Evolutionary conservation across 805 yeast genomes (phyloP), one percentile per base, ranked within the genome.

Genomic region (Priceomyces medius): DNA sequence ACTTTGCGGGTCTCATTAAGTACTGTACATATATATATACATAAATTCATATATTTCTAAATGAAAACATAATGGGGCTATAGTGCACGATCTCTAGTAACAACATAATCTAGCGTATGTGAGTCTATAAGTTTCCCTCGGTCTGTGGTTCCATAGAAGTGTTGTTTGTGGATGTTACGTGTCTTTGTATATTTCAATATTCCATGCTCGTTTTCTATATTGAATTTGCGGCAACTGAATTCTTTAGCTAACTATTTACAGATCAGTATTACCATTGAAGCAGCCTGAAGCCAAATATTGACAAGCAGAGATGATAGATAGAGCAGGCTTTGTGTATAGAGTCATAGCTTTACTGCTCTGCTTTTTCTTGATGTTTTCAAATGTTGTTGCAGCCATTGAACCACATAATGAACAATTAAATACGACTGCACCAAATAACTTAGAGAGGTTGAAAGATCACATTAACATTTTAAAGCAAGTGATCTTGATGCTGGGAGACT

Each of bases 391-490:
- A 26, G 29, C 12, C 9, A 26, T 26, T 26, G 29, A 26, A n/a
- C 29, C 29, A 26, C 9, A 5, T 26, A 26, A 26, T 26, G 29
- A 26, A 5, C 14, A 5, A 12, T 5, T 12, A 5, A 4, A 12
- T n/a, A n/a, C 29, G 5, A 14, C n/a, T 26, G 9, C 29, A 12
- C 9, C 5, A 4, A 10, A n/a, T n/a, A 26, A 26, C 10, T 26
- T 26, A 9, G 43, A 40, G 17, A 19, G 31, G 31, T 37, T 46
- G n/a, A 37, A 41, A 24, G 44, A 41, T 24, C 48, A 44, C 31
- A 18, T 46, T 13, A 35, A 36, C 5, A 41, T 41, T 17, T 23
- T 46, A 20, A 38, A 38, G 19, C 31, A 38, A 14, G 29, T 26
- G 5, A 26, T 26, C 5, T 26, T n/a, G n/a, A n/a, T 26, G 8